Base-by-base conservation (phyloP, 208 protist species). In the Phytomonas francai region DNA sequence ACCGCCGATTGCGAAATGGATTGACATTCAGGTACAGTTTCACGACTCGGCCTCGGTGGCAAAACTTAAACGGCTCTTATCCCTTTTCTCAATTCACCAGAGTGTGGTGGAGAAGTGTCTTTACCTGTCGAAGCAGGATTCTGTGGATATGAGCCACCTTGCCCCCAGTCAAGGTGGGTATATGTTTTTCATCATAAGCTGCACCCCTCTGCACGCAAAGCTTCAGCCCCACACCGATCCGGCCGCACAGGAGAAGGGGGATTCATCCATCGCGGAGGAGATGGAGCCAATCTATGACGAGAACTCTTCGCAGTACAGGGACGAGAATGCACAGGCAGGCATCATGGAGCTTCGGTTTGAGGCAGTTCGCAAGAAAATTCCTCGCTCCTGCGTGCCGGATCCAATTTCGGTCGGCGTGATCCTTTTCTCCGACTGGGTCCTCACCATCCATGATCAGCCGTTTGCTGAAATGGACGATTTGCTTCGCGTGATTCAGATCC, bases 391-490 rank as follows among this genome's bases (percentile, higher is more conserved):
- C 16, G 76, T 87, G 30, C 72, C 85, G 1, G 75, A 87, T 7
- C 70, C 81, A 7, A 78, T 93, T 16, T 33, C 83, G 8, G 79
- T 95, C 16, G 83, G 80, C 8, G 73, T 91, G 30, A 74, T 95
- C n/a, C 71, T 87, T 29, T 95, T 93, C 62, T 64, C 70, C 12
- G 81, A 92, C 39, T 95, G 87, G 87, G 81, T 95, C 59, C 80
- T 95, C 69, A 95, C 87, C 22, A 78, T 95, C 12, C 90, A 95
- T 73, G 81, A 93, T 54, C 74, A 89, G 59, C 87, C 90, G 2
- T 95, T 95, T 70, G 79, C 83, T 29, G 90, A 95, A 74, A 80
- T 95, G 77, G 85, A 87, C 33, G 87, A 93, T 65, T 54, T 95
- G 59, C 73, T 95, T 39, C 82, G 80, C 28, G 86, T 91, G 76